These are phyloP conservation scores for Bretschneidera sinensis DNA, from an alignment of 345 rosid species.

Conservation along the genomic window DNA sequence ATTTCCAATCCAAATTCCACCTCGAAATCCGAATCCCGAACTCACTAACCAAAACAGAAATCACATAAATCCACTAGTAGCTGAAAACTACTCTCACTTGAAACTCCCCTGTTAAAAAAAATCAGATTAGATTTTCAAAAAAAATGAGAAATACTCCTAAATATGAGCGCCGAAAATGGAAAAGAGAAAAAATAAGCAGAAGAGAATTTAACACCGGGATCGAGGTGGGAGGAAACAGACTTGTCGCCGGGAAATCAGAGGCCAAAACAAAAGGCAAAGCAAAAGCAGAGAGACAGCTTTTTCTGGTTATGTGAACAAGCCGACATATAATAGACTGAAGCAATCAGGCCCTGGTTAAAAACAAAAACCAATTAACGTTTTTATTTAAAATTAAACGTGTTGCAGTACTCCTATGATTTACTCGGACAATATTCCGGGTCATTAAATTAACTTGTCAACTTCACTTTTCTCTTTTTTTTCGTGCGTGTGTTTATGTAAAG, in stretches of 20 bases:
- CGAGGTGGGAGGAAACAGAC: slow-evolving; percentile 38
- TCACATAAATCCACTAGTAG: slow-evolving; percentile 8
- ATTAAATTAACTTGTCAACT: too few relatives aligned
- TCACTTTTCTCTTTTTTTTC: too few relatives aligned
- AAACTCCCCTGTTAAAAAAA: neutral
- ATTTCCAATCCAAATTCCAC: slow-evolving; percentile 7
- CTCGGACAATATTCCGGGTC: too few relatives aligned
- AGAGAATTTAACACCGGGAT: slow-evolving; percentile 19
- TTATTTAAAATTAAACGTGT: too few relatives aligned
- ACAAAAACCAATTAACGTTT: neutral
- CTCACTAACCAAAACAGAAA: slow-evolving; percentile 13
- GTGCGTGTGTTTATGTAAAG: too few relatives aligned
- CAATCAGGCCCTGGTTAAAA: neutral
- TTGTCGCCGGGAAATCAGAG: slow-evolving; percentile 80
- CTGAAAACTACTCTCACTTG: too few relatives aligned
- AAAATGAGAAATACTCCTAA: slow-evolving; percentile 13
- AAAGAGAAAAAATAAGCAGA: slow-evolving; percentile 18
- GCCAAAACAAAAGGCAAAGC: slow-evolving; percentile 45
- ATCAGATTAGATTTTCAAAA: neutral
- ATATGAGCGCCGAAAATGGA: too few relatives aligned
- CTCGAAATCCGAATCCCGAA: slow-evolving; percentile 16
- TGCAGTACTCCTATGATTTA: too few relatives aligned
- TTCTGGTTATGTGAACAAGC: slow-evolving; percentile 45
- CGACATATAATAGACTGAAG: slow-evolving; percentile 52
- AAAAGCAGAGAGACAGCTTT: slow-evolving; percentile 42